phyloP scores from a whole-genome alignment of 768 basidiomycete species.

The Boletales sp. region DNA sequence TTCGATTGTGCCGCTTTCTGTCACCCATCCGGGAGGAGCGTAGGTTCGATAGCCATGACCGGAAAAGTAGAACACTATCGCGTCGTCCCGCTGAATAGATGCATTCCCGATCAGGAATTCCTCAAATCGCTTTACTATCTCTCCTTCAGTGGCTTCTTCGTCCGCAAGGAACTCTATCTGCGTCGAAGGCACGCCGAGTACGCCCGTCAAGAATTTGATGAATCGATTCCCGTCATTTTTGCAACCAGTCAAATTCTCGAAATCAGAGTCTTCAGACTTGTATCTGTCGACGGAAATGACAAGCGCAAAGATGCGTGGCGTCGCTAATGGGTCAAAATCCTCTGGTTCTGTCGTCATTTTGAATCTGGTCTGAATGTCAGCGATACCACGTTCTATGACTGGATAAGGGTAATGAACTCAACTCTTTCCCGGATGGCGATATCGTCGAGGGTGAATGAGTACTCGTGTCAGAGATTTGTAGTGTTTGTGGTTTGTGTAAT shows the following conservation, averaged over 20 bases:
- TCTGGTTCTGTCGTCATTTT: no score
- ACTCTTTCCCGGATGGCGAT: no score
- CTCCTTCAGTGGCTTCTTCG: slow-evolving; percentile 7
- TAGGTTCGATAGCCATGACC: slow-evolving; percentile 11
- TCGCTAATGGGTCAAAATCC: neutral
- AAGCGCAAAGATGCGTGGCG: slow-evolving; percentile 17
- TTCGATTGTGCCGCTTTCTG: slow-evolving; percentile 12
- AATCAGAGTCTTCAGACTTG: neutral
- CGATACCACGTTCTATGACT: no score
- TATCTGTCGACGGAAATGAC: slow-evolving; percentile 16
- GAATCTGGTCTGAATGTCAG: no score
- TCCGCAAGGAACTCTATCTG: slow-evolving; percentile 15
- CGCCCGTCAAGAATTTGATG: slow-evolving; percentile 4
- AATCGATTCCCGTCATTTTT: slow-evolving; percentile 16
- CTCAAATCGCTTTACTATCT: slow-evolving; percentile 5
- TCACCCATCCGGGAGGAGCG: slow-evolving; percentile 18
- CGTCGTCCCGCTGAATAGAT: slow-evolving; percentile 10
- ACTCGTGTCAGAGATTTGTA: no score
- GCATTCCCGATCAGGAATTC: slow-evolving; percentile 9
- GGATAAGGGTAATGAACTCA: no score
- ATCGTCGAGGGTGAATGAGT: no score
- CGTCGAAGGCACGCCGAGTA: slow-evolving; percentile 10
- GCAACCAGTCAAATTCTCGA: slow-evolving; percentile 8
- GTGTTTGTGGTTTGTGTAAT: no score
- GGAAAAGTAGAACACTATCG: slow-evolving; percentile 17